phyloP scores from a whole-genome alignment of 768 basidiomycete species.

The Chalciporus sphaerocephalus region DNA sequence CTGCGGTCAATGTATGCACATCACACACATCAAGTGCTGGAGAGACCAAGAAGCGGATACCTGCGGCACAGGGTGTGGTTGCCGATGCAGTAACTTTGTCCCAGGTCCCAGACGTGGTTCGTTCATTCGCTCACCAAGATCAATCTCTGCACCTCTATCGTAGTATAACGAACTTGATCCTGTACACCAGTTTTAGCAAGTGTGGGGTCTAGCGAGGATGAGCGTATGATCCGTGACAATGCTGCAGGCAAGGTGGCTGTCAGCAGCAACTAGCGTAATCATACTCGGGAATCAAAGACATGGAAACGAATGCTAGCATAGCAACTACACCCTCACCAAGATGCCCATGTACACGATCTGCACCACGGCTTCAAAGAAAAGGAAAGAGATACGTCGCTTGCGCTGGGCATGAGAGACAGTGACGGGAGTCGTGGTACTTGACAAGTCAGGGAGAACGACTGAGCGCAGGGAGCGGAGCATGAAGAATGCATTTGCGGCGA shows the following conservation, averaged over 20 bases:
- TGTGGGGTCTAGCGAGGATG: background rate
- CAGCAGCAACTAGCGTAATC: slow-evolving; percentile 5
- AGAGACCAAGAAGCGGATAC: slow-evolving; percentile 38
- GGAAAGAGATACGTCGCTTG: slow-evolving; percentile 80
- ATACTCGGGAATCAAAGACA: background rate
- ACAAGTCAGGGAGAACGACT: slow-evolving; percentile 78
- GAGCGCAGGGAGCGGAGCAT: slow-evolving; percentile 89
- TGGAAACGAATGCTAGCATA: background rate
- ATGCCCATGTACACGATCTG: slow-evolving; percentile 87
- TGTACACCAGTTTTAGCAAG: background rate
- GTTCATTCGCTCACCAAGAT: slow-evolving; percentile 14
- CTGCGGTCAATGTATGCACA: slow-evolving; percentile 59
- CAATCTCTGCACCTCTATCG: background rate
- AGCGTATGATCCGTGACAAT: background rate
- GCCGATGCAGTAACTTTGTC: slow-evolving; percentile 41
- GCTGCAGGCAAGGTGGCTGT: background rate
- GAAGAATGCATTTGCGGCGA: slow-evolving; percentile 91
- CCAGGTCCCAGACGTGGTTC: background rate
- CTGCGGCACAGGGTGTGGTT: slow-evolving; percentile 70
- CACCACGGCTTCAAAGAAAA: slow-evolving; percentile 78
- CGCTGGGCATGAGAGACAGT: slow-evolving; percentile 78
- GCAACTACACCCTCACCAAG: slow-evolving; percentile 56
- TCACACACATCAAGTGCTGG: slow-evolving; percentile 67
- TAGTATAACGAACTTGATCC: too few relatives aligned
- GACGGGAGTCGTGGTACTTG: slow-evolving; percentile 39